Percentiles rank a stretch among this genome's conserved stretches.
Evolutionary conservation across 257 asterid genomes (phyloP).

Genomic region (Nicotiana otophora): DNA sequence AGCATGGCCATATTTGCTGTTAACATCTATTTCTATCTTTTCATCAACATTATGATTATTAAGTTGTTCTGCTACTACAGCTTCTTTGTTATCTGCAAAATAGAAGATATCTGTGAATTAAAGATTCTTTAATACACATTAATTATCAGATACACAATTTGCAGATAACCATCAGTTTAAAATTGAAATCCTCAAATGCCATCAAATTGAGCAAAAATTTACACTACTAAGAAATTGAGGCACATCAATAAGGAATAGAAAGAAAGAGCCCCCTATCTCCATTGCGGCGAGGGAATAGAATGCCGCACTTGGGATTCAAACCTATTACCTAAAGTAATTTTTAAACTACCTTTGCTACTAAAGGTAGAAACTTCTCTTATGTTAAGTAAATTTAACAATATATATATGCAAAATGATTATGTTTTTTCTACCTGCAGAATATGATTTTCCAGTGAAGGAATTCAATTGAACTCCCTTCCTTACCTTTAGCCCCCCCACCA

Average conservation of each 20-base stretch:
- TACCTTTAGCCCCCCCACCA: too few relatives aligned
- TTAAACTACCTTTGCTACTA: too few relatives aligned
- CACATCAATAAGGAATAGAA: background rate
- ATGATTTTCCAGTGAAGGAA: too few relatives aligned
- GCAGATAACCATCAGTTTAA: background rate
- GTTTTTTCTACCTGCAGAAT: too few relatives aligned
- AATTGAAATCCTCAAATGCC: background rate
- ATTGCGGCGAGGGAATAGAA: too few relatives aligned
- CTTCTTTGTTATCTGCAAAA: background rate
- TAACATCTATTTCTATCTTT: background rate
- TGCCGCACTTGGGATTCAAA: too few relatives aligned
- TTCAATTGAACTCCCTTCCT: too few relatives aligned
- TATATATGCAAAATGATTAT: too few relatives aligned
- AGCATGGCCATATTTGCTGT: constrained; percentile 14
- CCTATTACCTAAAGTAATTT: too few relatives aligned
- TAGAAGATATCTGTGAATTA: background rate
- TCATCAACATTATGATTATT: background rate
- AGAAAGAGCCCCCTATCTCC: background rate
- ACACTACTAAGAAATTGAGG: background rate
- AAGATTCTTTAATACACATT: background rate
- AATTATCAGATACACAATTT: background rate
- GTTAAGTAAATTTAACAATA: too few relatives aligned
- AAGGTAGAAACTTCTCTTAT: too few relatives aligned
- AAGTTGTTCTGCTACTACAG: background rate
- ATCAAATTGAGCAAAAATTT: background rate